A percentile compares a stretch with the other conserved stretches of the same genome.
These are phyloP conservation scores for Metarhizium sp. DNA, from an alignment of 2,329 filamentous ascomycete genomes.

Conservation along the genomic window DNA sequence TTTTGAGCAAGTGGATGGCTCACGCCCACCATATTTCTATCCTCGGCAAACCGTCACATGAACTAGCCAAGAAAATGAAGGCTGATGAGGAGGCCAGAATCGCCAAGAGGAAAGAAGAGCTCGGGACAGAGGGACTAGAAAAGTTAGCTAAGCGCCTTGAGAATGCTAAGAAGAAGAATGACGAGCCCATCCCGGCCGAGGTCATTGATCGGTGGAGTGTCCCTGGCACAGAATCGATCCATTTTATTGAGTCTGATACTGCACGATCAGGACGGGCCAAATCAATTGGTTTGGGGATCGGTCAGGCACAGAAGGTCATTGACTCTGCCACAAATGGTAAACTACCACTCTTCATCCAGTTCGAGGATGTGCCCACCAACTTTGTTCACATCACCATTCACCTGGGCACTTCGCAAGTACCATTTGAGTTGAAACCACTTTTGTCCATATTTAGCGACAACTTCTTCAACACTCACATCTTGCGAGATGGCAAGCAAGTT, in stretches of 20 bases:
- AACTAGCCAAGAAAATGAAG: constrained; percentile 73
- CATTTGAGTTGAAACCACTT: constrained; percentile 75
- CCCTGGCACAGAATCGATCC: constrained; percentile 80
- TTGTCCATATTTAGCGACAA: constrained; percentile 79
- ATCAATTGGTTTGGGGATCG: constrained; percentile 56
- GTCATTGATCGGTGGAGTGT: constrained; percentile 77
- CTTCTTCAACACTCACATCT: constrained; percentile 89
- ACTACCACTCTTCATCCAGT: constrained; percentile 87
- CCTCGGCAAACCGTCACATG: constrained; percentile 74
- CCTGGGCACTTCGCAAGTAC: constrained; percentile 67
- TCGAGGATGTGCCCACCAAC: constrained; percentile 86
- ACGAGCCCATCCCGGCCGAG: constrained; percentile 72
- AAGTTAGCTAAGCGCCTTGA: constrained; percentile 68
- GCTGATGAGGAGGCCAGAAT: constrained; percentile 70
- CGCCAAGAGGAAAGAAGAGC: constrained; percentile 64
- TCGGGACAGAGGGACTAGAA: constrained; percentile 76
- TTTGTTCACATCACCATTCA: constrained; percentile 82
- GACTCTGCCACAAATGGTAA: constrained; percentile 54
- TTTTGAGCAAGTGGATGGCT: constrained; percentile 73
- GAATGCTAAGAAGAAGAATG: constrained; percentile 78
- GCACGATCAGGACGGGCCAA: constrained; percentile 74
- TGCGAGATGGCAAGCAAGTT: constrained; percentile 63
- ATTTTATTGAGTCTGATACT: constrained; percentile 83
- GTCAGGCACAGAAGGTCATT: constrained; percentile 64
- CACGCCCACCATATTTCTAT: constrained; percentile 83